Evolutionary conservation across 1,139 yeast genomes (phyloP), one percentile per base, ranked within the genome.

Genomic region (Zhuliangozyma blackwelliae): DNA sequence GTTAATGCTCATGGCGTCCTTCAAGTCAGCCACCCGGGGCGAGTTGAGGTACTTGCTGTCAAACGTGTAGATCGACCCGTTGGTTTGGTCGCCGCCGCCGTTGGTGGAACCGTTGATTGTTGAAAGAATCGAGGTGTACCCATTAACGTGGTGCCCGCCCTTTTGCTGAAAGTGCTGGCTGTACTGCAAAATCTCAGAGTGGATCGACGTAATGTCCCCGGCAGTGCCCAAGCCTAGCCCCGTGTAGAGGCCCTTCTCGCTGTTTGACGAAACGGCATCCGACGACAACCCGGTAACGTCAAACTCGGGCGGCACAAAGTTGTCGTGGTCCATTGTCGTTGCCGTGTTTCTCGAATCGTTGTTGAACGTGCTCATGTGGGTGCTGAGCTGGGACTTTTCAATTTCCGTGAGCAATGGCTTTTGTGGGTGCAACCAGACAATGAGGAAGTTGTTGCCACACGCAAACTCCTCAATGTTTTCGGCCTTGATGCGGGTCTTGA

Each of bases 21-120:
- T 66, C 43, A 74, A 59, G 41, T 74, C 77, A n/a, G 68, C 54
- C 2, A 72, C 75, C 44, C 65, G 63, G 8, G 77, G 76, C 7
- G 64, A 51, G 32, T 43, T 47, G 8, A 41, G 28, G 25, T 32
- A 32, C 38, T 40, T 45, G 10, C 40, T 40, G 22, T 48, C 51
- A 10, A 40, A 41, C 1, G 59, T 54, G 20, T 39, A 40, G n/a
- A 57, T 41, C 3, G 68, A 57, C 2, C 57, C 58, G 39, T 39
- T 39, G 7, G 43, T 35, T 23, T 31, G 21, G 16, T 33, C 37
- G 25, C 19, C 12, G 11, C 29, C 21, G 12, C 22, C 35, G 20
- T 28, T 29, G 19, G 37, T 38, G n/a, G 10, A 27, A 11, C 25
- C 22, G 31, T 33, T 35, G 5, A 37, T 27, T 7, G 39, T 37